Conservation (phyloP, 2,329 filamentous ascomycete species). For the Sphaerulina vaccinii region DNA sequence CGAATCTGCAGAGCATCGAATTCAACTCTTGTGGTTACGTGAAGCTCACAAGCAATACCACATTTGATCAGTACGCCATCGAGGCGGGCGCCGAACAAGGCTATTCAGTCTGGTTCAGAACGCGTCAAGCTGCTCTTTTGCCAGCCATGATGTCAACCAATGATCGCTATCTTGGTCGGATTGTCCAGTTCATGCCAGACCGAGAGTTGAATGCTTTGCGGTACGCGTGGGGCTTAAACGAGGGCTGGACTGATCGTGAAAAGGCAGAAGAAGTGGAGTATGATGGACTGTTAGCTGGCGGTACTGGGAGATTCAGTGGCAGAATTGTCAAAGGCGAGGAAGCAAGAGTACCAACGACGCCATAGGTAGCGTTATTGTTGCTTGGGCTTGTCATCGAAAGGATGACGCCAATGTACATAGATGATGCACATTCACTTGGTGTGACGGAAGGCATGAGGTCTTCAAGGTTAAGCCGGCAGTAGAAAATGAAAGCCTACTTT, state of each 20-base stretch:
- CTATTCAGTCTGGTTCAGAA: slow-evolving; percentile 31
- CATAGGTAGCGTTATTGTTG: too few relatives aligned
- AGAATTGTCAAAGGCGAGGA: slow-evolving; percentile 11
- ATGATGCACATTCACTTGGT: too few relatives aligned
- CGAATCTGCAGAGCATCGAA: slow-evolving; percentile 45
- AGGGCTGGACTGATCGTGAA: slow-evolving; percentile 32
- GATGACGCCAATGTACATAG: too few relatives aligned
- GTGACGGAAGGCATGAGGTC: too few relatives aligned
- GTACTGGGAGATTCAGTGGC: slow-evolving; percentile 43
- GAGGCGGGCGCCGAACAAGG: slow-evolving; percentile 28
- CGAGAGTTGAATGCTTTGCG: slow-evolving; percentile 35
- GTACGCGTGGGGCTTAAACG: slow-evolving; percentile 37
- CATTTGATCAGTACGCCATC: slow-evolving; percentile 39
- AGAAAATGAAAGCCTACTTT: too few relatives aligned
- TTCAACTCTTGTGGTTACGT: slow-evolving; percentile 65
- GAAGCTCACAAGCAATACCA: slow-evolving; percentile 36
- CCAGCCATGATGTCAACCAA: slow-evolving; percentile 41
- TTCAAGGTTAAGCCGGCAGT: too few relatives aligned
- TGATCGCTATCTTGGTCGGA: slow-evolving; percentile 41
- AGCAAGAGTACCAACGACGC: too few relatives aligned
- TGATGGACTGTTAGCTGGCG: slow-evolving; percentile 43
- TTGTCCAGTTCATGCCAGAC: slow-evolving; percentile 41
- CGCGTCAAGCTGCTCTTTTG: slow-evolving; percentile 34
- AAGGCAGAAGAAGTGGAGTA: slow-evolving; percentile 42
- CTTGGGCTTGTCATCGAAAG: too few relatives aligned